Conservation (phyloP, 306 rosid species). For the Vigna radiata region DNA sequence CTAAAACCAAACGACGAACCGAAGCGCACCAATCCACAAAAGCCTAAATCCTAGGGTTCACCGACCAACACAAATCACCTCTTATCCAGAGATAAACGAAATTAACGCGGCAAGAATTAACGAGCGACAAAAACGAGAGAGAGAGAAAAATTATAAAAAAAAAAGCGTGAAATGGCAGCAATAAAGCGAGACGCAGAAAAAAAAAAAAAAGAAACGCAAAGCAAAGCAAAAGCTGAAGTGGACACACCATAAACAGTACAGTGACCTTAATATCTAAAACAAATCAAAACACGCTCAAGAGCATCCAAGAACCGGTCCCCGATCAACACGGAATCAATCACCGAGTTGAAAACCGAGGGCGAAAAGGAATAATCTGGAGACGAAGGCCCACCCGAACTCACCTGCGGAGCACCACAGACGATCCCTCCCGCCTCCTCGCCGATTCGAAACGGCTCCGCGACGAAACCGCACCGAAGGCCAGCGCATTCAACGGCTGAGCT, state of each 20-base stretch:
- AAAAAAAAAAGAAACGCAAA: slow-evolving; percentile 41
- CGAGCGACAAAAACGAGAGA: slow-evolving; percentile 39
- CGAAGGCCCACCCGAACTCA: slow-evolving; percentile 45
- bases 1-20: slow-evolving; percentile 37
- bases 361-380: slow-evolving; percentile 34
- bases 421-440: slow-evolving; percentile 45
- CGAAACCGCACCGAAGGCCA: slow-evolving; percentile 41
- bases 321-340: slow-evolving; percentile 51
- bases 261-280: slow-evolving; percentile 49
- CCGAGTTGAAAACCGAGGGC: slow-evolving; percentile 28
- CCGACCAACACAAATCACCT: slow-evolving; percentile 41
- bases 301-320: slow-evolving; percentile 26
- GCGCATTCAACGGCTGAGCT: slow-evolving; percentile 41
- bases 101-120: slow-evolving; percentile 37
- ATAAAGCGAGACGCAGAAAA: slow-evolving; percentile 50
- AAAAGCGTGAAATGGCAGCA: slow-evolving; percentile 46
- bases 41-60: slow-evolving; percentile 59
- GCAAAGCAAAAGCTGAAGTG: slow-evolving; percentile 65
- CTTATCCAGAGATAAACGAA: slow-evolving; percentile 33
- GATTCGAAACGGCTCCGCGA: slow-evolving; percentile 60
- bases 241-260: slow-evolving; percentile 72
- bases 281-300: slow-evolving; percentile 48
- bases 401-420: slow-evolving; percentile 45
- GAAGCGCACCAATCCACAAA: slow-evolving; percentile 32
- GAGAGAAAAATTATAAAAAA: not conserved